Evolutionary conservation across 83 land plant species (phyloP).

Genomic region (Larix sibirica): DNA sequence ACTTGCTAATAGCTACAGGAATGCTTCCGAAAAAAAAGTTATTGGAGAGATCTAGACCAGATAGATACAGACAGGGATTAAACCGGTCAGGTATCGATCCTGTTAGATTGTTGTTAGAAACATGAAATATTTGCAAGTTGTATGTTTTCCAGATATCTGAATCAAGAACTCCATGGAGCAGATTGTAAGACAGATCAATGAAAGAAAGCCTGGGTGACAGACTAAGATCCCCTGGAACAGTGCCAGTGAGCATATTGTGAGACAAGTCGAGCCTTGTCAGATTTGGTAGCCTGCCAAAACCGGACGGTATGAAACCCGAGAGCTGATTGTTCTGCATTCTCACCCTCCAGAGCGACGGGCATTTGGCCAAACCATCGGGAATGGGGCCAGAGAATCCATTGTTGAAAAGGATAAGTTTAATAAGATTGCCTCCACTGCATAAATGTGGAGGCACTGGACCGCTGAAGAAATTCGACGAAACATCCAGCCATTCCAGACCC

Average conservation of each 20-base stretch:
- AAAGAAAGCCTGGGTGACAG: constrained; percentile 7
- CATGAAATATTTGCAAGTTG: constrained; percentile 59
- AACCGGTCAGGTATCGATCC: constrained; percentile 65
- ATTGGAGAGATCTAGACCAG: constrained; percentile 43
- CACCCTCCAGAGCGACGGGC: constrained; percentile 57
- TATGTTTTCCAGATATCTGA: constrained; percentile 54
- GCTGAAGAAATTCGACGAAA: constrained; percentile 58
- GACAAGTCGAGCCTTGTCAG: constrained; percentile 71
- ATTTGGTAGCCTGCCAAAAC: constrained; percentile 54
- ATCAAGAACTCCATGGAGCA: constrained; percentile 58
- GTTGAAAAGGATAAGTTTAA: constrained; percentile 72
- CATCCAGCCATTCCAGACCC: constrained; percentile 55
- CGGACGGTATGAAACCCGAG: constrained; percentile 70
- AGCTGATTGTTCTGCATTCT: constrained; percentile 65
- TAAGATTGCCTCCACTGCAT: constrained; percentile 50
- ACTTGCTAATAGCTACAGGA: constrained; percentile 33
- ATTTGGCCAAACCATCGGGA: constrained; percentile 50
- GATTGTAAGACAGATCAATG: constrained; percentile 48
- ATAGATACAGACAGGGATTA: constrained; percentile 48
- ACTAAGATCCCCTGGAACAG: not conserved
- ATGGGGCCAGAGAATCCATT: constrained; percentile 69
- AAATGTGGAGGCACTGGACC: constrained; percentile 57
- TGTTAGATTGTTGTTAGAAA: constrained; percentile 51
- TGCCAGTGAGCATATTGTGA: not conserved
- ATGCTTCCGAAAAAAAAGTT: constrained; percentile 61